Percentiles rank a stretch among this genome's conserved stretches.
phyloP scores from a whole-genome alignment of 805 yeast genomes.

The Candida loeiensis region DNA sequence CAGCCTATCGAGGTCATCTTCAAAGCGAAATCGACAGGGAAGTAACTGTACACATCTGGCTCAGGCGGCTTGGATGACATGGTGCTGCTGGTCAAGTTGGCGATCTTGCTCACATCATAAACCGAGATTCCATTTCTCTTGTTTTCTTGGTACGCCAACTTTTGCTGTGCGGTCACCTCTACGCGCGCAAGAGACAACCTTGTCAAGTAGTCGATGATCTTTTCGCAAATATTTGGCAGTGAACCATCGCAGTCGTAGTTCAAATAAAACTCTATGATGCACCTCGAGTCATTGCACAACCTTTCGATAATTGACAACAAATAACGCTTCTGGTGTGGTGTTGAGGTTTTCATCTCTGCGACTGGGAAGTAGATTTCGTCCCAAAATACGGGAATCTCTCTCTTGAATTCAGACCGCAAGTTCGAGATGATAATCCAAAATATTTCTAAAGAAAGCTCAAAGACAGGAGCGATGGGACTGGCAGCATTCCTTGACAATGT shows the following conservation, averaged over 20 bases:
- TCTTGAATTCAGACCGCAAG: conserved; percentile 81
- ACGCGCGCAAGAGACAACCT: conserved; percentile 66
- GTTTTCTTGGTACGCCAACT: conserved; percentile 42
- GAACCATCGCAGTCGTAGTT: conserved; percentile 91
- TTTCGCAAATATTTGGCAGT: conserved; percentile 82
- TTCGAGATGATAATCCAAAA: conserved; percentile 86
- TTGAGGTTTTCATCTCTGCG: conserved; percentile 85
- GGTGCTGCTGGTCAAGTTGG: conserved; percentile 69
- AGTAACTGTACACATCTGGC: conserved; percentile 49
- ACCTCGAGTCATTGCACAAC: conserved; percentile 82
- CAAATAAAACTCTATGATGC: conserved; percentile 85
- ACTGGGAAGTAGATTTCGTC: conserved; percentile 93
- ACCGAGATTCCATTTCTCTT: conserved; percentile 58
- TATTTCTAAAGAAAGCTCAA: conserved; percentile 86
- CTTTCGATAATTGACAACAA: conserved; percentile 77
- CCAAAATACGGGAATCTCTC: conserved; percentile 90
- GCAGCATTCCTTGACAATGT: conserved; percentile 90
- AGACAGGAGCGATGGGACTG: conserved; percentile 84
- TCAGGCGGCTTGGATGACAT: conserved; percentile 54
- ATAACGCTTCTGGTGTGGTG: conserved; percentile 89
- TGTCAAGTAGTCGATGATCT: conserved; percentile 73
- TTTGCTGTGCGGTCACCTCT: conserved; percentile 68
- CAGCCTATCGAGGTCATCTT: conserved; percentile 79
- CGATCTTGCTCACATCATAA: conserved; percentile 69
- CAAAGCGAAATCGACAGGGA: conserved; percentile 79